Evolutionary conservation across 2,329 filamentous ascomycete species (phyloP).

Genomic region (Aspergillus fumigatiaffinis): DNA sequence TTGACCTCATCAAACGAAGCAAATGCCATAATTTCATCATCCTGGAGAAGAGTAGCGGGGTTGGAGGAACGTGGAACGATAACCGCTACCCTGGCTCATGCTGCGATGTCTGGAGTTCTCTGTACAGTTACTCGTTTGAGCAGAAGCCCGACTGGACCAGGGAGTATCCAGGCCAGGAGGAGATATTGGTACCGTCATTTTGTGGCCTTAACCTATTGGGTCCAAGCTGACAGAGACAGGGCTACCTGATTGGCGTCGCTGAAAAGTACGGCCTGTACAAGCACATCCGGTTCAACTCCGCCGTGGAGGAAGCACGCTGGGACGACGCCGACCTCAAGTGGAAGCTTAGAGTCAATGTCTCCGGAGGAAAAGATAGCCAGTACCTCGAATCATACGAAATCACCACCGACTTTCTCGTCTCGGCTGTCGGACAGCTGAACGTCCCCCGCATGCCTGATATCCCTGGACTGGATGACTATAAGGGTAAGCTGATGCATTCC

Average conservation of each 20-base stretch:
- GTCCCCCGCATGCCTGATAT: conserved; percentile 50
- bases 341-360: conserved; percentile 47
- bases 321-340: conserved; percentile 51
- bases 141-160: conserved; percentile 57
- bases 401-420: conserved; percentile 54
- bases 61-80: conserved; percentile 54
- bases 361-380: conserved; percentile 53
- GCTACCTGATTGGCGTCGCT: conserved; percentile 52
- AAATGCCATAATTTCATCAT: conserved; percentile 51
- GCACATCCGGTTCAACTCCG: conserved; percentile 56
- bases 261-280: conserved; percentile 53
- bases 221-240: conserved; percentile 19
- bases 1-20: conserved; percentile 52
- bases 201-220: not conserved
- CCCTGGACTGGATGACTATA: conserved; percentile 45
- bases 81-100: conserved; percentile 57
- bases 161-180: conserved; percentile 58
- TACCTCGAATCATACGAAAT: conserved; percentile 51
- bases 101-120: conserved; percentile 52
- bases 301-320: conserved; percentile 53
- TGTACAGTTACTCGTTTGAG: conserved; percentile 60
- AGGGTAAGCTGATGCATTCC: conserved; percentile 54
- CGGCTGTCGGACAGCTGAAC: conserved; percentile 58
- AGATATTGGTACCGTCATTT: conserved; percentile 45
- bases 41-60: conserved; percentile 51